A percentile compares a stretch with the other conserved stretches of the same genome.
Evolutionary conservation across 176 grass and related monocot genomes (phyloP).

Genomic region (Puya raimondii): DNA sequence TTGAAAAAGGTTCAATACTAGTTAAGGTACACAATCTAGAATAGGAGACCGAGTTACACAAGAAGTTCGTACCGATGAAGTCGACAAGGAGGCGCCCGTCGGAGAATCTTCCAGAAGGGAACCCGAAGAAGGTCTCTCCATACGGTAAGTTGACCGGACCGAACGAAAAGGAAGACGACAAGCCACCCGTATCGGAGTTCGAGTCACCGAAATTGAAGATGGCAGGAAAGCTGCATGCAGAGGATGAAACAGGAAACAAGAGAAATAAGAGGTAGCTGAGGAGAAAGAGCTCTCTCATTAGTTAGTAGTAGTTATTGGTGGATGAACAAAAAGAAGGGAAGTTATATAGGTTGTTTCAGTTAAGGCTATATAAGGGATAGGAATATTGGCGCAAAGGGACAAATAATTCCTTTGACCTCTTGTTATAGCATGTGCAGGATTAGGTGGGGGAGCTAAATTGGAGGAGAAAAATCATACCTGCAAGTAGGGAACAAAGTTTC

Average conservation of each 20-base stretch:
- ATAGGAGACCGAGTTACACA: neutral
- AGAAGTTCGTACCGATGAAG: slow-evolving; percentile 7
- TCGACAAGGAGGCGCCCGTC: slow-evolving; percentile 22
- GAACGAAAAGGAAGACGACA: neutral
- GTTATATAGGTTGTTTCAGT: neutral
- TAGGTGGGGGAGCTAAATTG: too few species aligned
- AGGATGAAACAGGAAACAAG: neutral
- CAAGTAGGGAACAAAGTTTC: neutral
- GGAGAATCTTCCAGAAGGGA: slow-evolving; percentile 15
- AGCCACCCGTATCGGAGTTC: slow-evolving; percentile 11
- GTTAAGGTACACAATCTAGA: too few species aligned
- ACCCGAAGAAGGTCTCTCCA: slow-evolving; percentile 17
- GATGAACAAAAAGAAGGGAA: neutral
- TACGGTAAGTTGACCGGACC: slow-evolving; percentile 4
- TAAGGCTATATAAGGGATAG: neutral
- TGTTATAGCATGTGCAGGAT: too few species aligned
- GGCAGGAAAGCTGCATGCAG: slow-evolving; percentile 7
- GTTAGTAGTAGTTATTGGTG: neutral
- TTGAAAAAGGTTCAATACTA: too few species aligned
- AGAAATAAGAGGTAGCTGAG: neutral
- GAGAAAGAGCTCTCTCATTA: neutral
- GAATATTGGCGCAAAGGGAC: neutral
- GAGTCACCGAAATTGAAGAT: slow-evolving; percentile 13
- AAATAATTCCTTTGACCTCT: neutral
- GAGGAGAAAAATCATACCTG: too few species aligned